Percentiles rank a stretch among this genome's conserved stretches.
These are phyloP conservation scores for Euclidium syriacum DNA, from an alignment of 345 rosid species.

Conservation along the genomic window DNA sequence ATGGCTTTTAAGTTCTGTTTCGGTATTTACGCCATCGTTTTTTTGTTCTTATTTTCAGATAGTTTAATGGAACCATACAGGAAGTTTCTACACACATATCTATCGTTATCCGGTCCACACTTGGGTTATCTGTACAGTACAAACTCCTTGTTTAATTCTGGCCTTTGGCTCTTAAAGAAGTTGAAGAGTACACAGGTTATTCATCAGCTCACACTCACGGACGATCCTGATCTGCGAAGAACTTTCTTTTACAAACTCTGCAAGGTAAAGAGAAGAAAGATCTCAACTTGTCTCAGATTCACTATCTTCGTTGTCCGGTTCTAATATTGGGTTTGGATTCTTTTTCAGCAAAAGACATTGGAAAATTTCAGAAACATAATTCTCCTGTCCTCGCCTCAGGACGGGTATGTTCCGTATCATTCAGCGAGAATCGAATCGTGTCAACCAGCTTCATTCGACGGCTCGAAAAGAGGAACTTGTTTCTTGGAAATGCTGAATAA, in stretches of 20 bases:
- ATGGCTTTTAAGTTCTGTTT: not conserved
- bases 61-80: slow-evolving; percentile 79
- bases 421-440: slow-evolving; percentile 90
- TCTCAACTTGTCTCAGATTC: not conserved
- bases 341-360: slow-evolving; percentile 83
- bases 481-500: slow-evolving; percentile 88
- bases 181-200: slow-evolving; percentile 81
- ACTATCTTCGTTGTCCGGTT: not conserved
- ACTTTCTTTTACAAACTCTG: slow-evolving; percentile 83
- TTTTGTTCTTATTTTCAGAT: slow-evolving; percentile 44
- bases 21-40: not conserved
- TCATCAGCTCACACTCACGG: slow-evolving; percentile 96
- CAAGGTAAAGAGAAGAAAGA: slow-evolving; percentile 46
- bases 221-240: slow-evolving; percentile 69
- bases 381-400: slow-evolving; percentile 94
- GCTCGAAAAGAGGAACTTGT: slow-evolving; percentile 62
- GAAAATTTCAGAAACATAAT: slow-evolving; percentile 67
- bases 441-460: slow-evolving; percentile 68
- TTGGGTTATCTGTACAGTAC: slow-evolving; percentile 93
- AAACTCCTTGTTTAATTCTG: slow-evolving; percentile 89
- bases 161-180: slow-evolving; percentile 91
- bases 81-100: slow-evolving; percentile 57
- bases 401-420: slow-evolving; percentile 96
- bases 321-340: not conserved
- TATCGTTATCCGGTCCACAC: slow-evolving; percentile 92